A percentile compares a stretch with the other conserved stretches of the same genome.
Conservation (phyloP, 2,329 filamentous ascomycete genomes). For the Pseudopithomyces maydicus region DNA sequence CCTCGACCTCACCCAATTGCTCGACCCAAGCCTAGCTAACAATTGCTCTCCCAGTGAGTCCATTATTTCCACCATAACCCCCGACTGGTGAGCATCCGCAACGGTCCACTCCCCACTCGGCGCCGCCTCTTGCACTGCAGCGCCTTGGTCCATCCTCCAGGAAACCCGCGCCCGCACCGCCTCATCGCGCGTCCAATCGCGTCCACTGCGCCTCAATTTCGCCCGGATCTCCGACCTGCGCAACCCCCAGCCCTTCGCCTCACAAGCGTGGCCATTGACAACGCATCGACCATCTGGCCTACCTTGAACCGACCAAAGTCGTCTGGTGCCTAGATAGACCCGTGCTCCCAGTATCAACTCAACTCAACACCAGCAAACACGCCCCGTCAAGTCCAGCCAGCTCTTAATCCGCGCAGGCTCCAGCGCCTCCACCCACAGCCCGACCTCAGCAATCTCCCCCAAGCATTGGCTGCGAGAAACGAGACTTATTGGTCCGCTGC, state of each 20-base stretch:
- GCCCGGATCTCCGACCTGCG: constrained; percentile 38
- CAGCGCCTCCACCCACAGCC: constrained; percentile 22
- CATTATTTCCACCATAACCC: constrained; percentile 29
- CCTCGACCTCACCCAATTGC: constrained; percentile 45
- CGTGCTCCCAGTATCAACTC: constrained; percentile 32
- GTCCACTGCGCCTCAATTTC: constrained; percentile 36
- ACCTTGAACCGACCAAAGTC: constrained; percentile 44
- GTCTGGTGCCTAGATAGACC: constrained; percentile 36
- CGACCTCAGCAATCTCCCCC: constrained; percentile 26
- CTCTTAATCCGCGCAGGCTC: constrained; percentile 26
- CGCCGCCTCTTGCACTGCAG: constrained; percentile 39
- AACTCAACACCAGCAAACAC: constrained; percentile 41
- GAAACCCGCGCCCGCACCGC: constrained; percentile 34
- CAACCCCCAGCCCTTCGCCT: constrained; percentile 37
- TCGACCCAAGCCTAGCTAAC: constrained; percentile 42
- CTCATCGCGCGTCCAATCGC: constrained; percentile 35
- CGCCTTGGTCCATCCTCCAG: constrained; percentile 14
- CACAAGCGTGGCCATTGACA: constrained; percentile 51
- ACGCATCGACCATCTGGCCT: constrained; percentile 48
- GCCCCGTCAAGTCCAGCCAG: constrained; percentile 24
- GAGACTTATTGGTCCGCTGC: constrained; percentile 34
- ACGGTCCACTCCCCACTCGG: constrained; percentile 43
- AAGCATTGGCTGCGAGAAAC: constrained; percentile 25
- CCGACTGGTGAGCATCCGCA: constrained; percentile 40
- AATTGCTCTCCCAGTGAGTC: constrained; percentile 36